These are phyloP conservation scores for Saccharomycopsis phalli DNA, from an alignment of 1,139 yeast species.

Conservation along the genomic window DNA sequence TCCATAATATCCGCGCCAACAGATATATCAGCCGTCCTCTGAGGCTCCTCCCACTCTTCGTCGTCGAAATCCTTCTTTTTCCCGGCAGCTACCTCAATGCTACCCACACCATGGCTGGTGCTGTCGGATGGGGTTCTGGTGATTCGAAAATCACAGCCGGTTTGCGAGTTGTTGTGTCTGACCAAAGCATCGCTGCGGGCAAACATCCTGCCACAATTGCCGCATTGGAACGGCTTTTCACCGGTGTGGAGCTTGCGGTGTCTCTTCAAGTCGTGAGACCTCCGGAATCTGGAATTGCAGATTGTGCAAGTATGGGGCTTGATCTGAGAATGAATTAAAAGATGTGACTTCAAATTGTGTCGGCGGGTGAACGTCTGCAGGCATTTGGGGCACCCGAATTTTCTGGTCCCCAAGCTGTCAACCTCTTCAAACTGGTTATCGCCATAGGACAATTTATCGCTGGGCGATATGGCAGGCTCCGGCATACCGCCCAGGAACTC, in stretches of 20 bases:
- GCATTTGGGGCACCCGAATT: slow-evolving; percentile 49
- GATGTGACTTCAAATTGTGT: slow-evolving; percentile 68
- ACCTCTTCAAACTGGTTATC: neutral
- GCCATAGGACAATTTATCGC: too few relatives aligned
- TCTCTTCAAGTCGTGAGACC: slow-evolving; percentile 69
- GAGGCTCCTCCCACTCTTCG: too few relatives aligned
- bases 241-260: slow-evolving; percentile 74
- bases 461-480: neutral
- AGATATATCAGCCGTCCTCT: too few relatives aligned
- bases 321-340: slow-evolving; percentile 56
- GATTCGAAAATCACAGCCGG: slow-evolving; percentile 5
- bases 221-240: slow-evolving; percentile 59
- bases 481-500: neutral
- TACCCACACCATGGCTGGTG: too few relatives aligned
- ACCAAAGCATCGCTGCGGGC: slow-evolving; percentile 74
- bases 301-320: slow-evolving; percentile 62
- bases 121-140: neutral
- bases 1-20: too few relatives aligned
- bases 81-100: too few relatives aligned
- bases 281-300: slow-evolving; percentile 56
- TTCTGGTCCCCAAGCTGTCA: neutral
- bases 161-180: slow-evolving; percentile 43
- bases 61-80: too few relatives aligned
- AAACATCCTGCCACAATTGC: slow-evolving; percentile 53
- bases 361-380: slow-evolving; percentile 56